A percentile compares a stretch with the other conserved stretches of the same genome.
Conservation (phyloP, 441 rosid genomes). For the Adansonia madagascariensis region DNA sequence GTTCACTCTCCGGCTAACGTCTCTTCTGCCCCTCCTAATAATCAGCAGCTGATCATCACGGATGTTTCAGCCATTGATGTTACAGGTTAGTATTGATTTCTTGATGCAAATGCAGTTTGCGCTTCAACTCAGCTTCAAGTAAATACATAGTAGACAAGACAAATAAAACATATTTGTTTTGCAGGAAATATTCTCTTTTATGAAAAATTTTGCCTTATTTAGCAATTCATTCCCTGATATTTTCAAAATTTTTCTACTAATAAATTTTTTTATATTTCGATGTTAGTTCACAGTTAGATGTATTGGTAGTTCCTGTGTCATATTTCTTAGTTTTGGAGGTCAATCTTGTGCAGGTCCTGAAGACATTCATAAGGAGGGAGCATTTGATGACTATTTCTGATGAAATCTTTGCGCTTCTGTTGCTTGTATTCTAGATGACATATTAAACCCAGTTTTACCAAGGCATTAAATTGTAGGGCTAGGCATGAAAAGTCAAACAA, state of each 20-base stretch:
- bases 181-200: conserved; percentile 1
- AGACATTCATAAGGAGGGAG: conserved; percentile 64
- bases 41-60: conserved; percentile 56
- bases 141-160: conserved; percentile 8
- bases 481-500: background rate
- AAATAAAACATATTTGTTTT: conserved; percentile 18
- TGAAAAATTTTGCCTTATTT: background rate
- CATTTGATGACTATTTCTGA: conserved; percentile 19
- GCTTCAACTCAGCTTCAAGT: conserved; percentile 20
- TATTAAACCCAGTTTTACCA: background rate
- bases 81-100: conserved; percentile 55
- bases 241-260: background rate
- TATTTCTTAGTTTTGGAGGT: conserved; percentile 31
- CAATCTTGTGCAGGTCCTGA: conserved; percentile 58
- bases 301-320: conserved; percentile 10
- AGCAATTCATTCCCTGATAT: conserved; percentile 7
- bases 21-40: conserved; percentile 40
- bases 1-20: conserved; percentile 35
- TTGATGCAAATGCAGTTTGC: conserved; percentile 24
- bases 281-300: conserved; percentile 22
- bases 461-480: background rate
- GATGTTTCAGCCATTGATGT: conserved; percentile 58
- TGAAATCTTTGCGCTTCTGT: too few relatives aligned
- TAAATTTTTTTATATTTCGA: background rate
- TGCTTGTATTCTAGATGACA: background rate